Evolutionary conservation across 1,284 basidiomycete genomes (phyloP), one percentile per base, ranked within the genome.

Genomic region (Fistulina hepatica): DNA sequence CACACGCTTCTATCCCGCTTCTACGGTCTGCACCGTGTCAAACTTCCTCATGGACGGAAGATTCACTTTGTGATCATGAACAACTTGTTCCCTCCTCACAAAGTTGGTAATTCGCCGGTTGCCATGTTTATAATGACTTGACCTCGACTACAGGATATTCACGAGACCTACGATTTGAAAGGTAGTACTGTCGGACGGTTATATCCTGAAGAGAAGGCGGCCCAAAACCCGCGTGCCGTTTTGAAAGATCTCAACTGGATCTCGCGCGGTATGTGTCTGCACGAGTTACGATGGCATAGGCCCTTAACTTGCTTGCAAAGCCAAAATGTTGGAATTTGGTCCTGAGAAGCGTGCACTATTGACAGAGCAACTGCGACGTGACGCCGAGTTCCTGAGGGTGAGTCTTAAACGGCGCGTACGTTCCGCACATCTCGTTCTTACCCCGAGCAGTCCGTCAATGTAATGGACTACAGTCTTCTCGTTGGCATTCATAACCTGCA

Each of bases 1-100:
- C 93, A 98, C 53, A 97, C 94, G 1, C 67, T 98, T 4, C 63
- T 98, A 3, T 90, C 84, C 12, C 73, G 94, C 11, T 97, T 98
- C 62, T 98, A 97, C 54, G 94, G 94, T 9, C 67, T 98, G 10
- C 94, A 98, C 53, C 83, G 94, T 38, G 94, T 98, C 48, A 97
- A 98, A 63, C 74, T 98, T 4, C 94, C 94, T 0, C 73, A 76
- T 16, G 94, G 94, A 0, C 71, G 74, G 37, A 98, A 98, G 66
- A 97, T 98, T 40, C 94, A 98, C 59, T 98, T 98, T 56, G 91
- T 97, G 40, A 95, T 98, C 63, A 97, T 98, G 93, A 98, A 98
- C 69, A 98, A 98, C 58, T 72, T 98, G 31, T 97, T 98, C 65
- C 94, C 94, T 0, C 85, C 94, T 0, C 94, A 97, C 63, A n/a